Evolutionary conservation across 176 grass and related monocot species (phyloP), one percentile per base, ranked within the genome.

Genomic region (Carex littledalei): DNA sequence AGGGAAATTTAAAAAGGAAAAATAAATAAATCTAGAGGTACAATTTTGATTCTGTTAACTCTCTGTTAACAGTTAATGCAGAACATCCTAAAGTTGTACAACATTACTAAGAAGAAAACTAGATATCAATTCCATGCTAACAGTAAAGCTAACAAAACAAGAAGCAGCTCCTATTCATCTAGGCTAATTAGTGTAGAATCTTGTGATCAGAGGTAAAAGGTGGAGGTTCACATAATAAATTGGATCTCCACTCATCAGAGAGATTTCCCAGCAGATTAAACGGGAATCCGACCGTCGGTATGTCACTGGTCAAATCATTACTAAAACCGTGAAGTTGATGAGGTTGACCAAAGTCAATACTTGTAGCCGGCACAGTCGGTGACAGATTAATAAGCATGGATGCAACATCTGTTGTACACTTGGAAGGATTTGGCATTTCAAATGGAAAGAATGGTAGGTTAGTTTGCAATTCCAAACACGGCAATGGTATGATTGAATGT

Each of bases 171-270:
- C n/a, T n/a, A n/a, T 39, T 39, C 37, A 39, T 47, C 34, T 83
- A 78, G 26, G 32, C n/a, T n/a, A n/a, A n/a, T 52, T 85, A 60
- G 87, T 83, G 82, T 88, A 94, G 70, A 79, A 90, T 20, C 77
- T 85, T 10, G 84, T 85, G 76, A 90, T 89, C 88, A 5, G 86
- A 87, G 9, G 86, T 88, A 84, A 89, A 98, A 84, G 91, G 86
- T 65, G 92, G 82, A 58, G 91, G 88, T 3, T 90, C 89, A 85
- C 91, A 98, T 17, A 90, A 86, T 84, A 93, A 72, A 84, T 65
- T 87, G 59, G 87, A 73, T 78, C 89, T 90, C 93, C 92, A 93
- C 34, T 98, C 95, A 57, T 98, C 95, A 84, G 80, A 86, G 59
- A 93, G 55, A 4, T 45, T 84, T 37, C 85, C 82, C 58, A 87